Percentiles rank a stretch among this genome's conserved stretches.
phyloP scores from a whole-genome alignment of 768 basidiomycete species.

The Boletus sensibilis region DNA sequence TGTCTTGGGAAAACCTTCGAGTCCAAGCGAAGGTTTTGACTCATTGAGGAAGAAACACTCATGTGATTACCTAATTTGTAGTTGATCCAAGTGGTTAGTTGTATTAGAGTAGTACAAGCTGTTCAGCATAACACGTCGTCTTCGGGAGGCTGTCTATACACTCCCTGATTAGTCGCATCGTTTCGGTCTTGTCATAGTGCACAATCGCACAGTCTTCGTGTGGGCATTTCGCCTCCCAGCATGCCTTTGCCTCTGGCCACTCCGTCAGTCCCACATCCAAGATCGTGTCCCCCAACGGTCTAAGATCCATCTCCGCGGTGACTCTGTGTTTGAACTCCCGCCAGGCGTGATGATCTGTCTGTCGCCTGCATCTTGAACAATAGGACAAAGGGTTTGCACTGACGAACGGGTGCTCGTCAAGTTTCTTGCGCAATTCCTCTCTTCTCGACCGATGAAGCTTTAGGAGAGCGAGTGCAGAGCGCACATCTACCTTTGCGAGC shows the following conservation, averaged over 20 bases:
- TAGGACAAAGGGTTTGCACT: constrained; percentile 37
- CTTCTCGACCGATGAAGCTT: constrained; percentile 54
- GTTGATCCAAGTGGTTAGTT: background rate
- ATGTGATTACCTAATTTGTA: constrained; percentile 14
- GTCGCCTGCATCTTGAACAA: constrained; percentile 50
- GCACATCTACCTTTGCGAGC: constrained; percentile 47
- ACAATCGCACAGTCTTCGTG: constrained; percentile 44
- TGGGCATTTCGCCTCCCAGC: constrained; percentile 58
- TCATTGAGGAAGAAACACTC: background rate
- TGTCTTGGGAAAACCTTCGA: background rate
- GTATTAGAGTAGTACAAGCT: background rate
- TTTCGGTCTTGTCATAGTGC: constrained; percentile 56
- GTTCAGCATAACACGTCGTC: constrained; percentile 23
- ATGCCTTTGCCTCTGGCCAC: constrained; percentile 59
- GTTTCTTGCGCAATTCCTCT: constrained; percentile 46
- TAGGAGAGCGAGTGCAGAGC: constrained; percentile 53
- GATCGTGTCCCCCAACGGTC: constrained; percentile 61
- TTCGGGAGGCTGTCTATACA: constrained; percentile 52
- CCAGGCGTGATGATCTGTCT: constrained; percentile 61
- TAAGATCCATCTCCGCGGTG: constrained; percentile 54
- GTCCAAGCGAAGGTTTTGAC: background rate
- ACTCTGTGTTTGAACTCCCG: constrained; percentile 60
- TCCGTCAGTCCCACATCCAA: constrained; percentile 45
- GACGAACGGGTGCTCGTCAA: constrained; percentile 61
- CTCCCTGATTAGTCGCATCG: constrained; percentile 51